Evolutionary conservation across 257 asterid genomes (phyloP).

Genomic region (Plantago ovata): DNA sequence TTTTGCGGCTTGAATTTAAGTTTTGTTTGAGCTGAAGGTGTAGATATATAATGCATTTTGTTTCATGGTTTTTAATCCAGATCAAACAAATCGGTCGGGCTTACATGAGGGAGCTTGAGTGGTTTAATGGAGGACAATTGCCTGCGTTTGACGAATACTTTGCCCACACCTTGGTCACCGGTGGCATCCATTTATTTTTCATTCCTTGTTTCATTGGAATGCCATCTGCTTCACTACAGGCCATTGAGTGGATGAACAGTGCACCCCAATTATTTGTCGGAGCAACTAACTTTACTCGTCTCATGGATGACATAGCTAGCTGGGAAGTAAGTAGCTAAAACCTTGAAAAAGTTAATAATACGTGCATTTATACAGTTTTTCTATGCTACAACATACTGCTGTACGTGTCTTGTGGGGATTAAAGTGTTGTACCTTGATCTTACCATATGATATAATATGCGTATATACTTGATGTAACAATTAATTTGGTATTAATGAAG

Average conservation of each 20-base stretch:
- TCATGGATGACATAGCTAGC: neutral
- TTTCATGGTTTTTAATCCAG: neutral
- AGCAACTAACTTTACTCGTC: neutral
- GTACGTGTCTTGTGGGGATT: no score
- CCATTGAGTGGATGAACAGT: neutral
- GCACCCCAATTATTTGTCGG: neutral
- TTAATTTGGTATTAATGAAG: no score
- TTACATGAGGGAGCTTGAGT: neutral
- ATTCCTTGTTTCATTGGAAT: neutral
- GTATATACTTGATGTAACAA: no score
- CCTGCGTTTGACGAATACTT: neutral
- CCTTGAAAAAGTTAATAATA: no score
- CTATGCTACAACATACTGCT: no score
- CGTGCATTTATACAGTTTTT: no score
- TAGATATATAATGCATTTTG: no score
- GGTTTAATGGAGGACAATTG: neutral
- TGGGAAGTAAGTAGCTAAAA: neutral
- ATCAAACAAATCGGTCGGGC: neutral
- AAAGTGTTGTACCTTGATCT: no score
- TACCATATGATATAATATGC: no score
- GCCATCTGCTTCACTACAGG: neutral
- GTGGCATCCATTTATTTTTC: neutral
- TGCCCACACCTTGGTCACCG: neutral
- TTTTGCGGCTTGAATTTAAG: no score
- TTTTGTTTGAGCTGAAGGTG: no score